Evolutionary conservation across 2,329 filamentous ascomycete genomes (phyloP), one percentile per base, ranked within the genome.

Genomic region (Aotearoamyces nothofagi): DNA sequence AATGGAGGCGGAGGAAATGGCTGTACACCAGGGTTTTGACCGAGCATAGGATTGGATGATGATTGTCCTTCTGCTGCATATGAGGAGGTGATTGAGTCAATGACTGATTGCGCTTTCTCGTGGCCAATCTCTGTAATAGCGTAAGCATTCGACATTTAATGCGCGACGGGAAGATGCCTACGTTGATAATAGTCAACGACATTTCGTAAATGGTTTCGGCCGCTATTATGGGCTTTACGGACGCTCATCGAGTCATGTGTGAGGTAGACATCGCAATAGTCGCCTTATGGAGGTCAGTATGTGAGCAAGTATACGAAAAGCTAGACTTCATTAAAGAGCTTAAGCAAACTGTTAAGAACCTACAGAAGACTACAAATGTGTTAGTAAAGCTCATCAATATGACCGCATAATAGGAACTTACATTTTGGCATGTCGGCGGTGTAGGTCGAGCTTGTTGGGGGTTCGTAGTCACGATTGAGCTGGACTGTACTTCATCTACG

Each of bases 221-320:
- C 90, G 52, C 74, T 79, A 64, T 98, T 98, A 59, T 98, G 90
- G 27, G 90, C 90, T 63, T 96, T 96, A 47, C 90, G 86, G 58
- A 98, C 90, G 59, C 84, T 93, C 87, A 96, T 96, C 25, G 84
- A 93, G 67, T 98, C 90, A 69, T 98, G 90, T 43, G 90, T 98
- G 46, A 98, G 79, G 69, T 98, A 98, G 56, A 98, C 90, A 78
- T 98, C 90, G 70, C 90, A 98, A 60, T 98, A 98, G 57, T 98
- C 90, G 67, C 86, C 57, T 66, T 37, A 36, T n/a, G n/a, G n/a
- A n/a, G n/a, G n/a, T n/a, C n/a, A n/a, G n/a, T n/a, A n/a, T n/a
- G n/a, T n/a, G n/a, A n/a, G n/a, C n/a, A n/a, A n/a, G n/a, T n/a
- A n/a, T n/a, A n/a, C n/a, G n/a, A n/a, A n/a, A n/a, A n/a, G n/a